A percentile compares a stretch with the other conserved stretches of the same genome.
phyloP scores from a whole-genome alignment of 148 eudicot genomes.

The Rhododendron henanense region DNA sequence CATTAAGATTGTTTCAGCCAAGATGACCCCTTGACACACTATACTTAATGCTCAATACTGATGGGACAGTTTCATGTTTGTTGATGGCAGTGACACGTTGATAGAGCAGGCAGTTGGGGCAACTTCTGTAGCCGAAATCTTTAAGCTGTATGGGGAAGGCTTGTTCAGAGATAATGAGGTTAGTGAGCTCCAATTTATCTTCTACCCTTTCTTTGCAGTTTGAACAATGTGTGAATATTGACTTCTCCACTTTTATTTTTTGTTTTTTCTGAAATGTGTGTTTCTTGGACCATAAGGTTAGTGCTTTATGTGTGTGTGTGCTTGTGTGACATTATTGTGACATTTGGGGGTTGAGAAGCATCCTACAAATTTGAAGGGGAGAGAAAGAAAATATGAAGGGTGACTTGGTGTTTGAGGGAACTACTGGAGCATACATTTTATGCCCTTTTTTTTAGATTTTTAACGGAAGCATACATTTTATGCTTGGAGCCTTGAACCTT shows the following conservation, averaged over 20 bases:
- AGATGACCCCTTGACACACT: background rate
- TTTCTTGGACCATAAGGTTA: background rate
- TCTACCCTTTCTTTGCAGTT: background rate
- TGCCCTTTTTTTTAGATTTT: too few relatives aligned
- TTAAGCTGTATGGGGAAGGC: constrained; percentile 72
- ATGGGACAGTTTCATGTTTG: constrained; percentile 9
- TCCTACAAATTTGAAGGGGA: background rate
- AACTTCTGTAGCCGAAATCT: constrained; percentile 75
- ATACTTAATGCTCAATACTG: constrained; percentile 5
- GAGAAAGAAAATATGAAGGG: background rate
- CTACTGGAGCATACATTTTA: background rate
- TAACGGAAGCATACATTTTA: background rate
- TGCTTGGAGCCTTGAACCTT: background rate
- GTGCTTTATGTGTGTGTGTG: background rate
- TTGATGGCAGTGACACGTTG: constrained; percentile 61
- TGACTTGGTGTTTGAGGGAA: background rate
- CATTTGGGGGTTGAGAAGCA: background rate
- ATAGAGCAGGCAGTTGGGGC: constrained; percentile 67
- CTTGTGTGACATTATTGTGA: background rate
- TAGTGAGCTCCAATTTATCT: constrained; percentile 10
- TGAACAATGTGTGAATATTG: background rate
- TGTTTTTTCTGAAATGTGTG: background rate
- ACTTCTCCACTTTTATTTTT: background rate
- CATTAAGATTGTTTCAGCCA: background rate
- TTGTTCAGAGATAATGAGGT: constrained; percentile 95